These are phyloP conservation scores for Domatiomyces catenatus DNA, from an alignment of 2,329 filamentous ascomycete genomes.

Conservation along the genomic window DNA sequence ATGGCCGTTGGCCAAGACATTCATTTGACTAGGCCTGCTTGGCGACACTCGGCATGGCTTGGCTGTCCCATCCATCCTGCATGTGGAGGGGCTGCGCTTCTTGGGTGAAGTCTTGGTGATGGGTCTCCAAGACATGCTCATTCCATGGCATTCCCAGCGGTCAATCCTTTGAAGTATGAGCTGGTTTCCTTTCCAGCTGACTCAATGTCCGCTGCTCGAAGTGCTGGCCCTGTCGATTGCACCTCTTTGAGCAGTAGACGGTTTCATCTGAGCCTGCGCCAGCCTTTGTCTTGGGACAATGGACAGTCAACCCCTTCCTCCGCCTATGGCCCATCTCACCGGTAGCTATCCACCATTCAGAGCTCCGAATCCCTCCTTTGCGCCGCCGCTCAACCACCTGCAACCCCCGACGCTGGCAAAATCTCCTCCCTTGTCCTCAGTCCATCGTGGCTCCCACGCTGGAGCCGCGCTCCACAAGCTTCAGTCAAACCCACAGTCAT, in stretches of 20 bases:
- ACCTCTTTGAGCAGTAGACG: neutral
- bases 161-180: neutral
- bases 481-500: slow-evolving; percentile 8
- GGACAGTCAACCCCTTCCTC: neutral
- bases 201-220: neutral
- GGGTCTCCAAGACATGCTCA: neutral
- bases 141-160: neutral
- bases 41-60: neutral
- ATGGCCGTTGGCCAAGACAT: neutral
- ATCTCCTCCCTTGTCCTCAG: slow-evolving; percentile 7
- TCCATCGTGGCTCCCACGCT: slow-evolving; percentile 3
- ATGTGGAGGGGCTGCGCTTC: neutral
- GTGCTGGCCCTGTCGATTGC: neutral
- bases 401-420: neutral
- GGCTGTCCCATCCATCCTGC: neutral
- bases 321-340: slow-evolving; percentile 9
- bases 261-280: neutral
- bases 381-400: slow-evolving; percentile 1
- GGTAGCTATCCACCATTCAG: slow-evolving; percentile 5
- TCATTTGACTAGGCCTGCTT: neutral
- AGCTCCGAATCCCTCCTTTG: slow-evolving; percentile 1
- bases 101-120: neutral
- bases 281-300: neutral
- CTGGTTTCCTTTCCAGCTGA: neutral
- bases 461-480: slow-evolving; percentile 4